Evolutionary conservation across 495 filamentous ascomycete genomes (phyloP), one percentile per base, ranked within the genome.

Genomic region (Rhizodiscina lignyota): DNA sequence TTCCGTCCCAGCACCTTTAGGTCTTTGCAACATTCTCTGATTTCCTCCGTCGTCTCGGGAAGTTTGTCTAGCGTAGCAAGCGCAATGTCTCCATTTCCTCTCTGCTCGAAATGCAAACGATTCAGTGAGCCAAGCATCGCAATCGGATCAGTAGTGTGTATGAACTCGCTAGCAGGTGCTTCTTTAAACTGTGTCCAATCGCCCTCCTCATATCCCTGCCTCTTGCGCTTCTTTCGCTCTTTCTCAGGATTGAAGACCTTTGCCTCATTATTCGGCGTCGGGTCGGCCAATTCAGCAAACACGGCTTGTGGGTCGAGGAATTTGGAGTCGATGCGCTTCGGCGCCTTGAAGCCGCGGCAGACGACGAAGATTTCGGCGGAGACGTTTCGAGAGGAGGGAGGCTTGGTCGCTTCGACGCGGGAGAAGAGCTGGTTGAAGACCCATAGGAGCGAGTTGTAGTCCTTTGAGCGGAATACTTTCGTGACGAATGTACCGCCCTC

Each of bases 301-400:
- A 94, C 91, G 34, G 83, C 72, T 24, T 75, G 72, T 4, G 89
- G 72, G 52, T 97, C 89, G 32, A 97, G 68, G 49, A 97, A 87
- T 39, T 79, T 80, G 3, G 91, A 84, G 51, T 97, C 89, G 38
- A 97, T 70, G 34, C 71, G 69, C 54, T 92, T 94, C 0, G 89
- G 91, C 1, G 89, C 89, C 61, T 83, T 89, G 66, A 72, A 96
- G 3, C 86, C 87, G 36, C 75, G 75, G 54, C 89, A 96, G 16
- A 96, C 87, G 43, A 94, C 89, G 64, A 94, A 96, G 34, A 94
- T 96, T 65, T 96, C 87, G 37, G 87, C 87, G 18, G 84, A 93
- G 18, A 96, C 89, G 42, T 86, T 94, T 59, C 89, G 67, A 1
- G 83, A 92, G 3, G 87, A 94, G 3, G 89, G 89, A 10, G 89